These are phyloP conservation scores for Tricholoma hemisulphureum DNA, from an alignment of 768 basidiomycete species.

Conservation along the genomic window DNA sequence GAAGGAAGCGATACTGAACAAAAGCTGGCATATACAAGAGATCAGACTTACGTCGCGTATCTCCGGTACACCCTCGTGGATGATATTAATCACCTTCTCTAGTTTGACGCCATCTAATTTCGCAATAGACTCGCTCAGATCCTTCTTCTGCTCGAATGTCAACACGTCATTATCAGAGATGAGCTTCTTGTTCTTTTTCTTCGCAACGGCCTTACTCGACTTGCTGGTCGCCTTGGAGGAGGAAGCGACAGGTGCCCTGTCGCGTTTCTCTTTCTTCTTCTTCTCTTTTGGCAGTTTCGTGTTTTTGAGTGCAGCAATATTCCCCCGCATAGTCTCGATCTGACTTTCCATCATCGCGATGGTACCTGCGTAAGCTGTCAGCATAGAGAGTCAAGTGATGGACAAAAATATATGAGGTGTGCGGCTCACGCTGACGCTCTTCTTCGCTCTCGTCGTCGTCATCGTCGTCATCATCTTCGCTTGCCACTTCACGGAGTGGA, in stretches of 20 bases:
- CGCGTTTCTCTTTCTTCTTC: slow-evolving; percentile 67
- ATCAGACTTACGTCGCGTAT: slow-evolving; percentile 77
- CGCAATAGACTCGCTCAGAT: slow-evolving; percentile 91
- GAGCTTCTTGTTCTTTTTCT: slow-evolving; percentile 68
- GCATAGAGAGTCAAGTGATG: slow-evolving; percentile 8
- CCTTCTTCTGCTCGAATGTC: slow-evolving; percentile 97
- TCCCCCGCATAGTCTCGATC: slow-evolving; percentile 74
- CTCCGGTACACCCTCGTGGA: slow-evolving; percentile 90
- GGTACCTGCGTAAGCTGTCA: slow-evolving; percentile 47
- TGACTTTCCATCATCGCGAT: slow-evolving; percentile 79
- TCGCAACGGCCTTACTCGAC: slow-evolving; percentile 45
- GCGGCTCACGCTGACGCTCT: slow-evolving; percentile 63
- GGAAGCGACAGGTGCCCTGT: slow-evolving; percentile 56
- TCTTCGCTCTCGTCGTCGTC: slow-evolving; percentile 69
- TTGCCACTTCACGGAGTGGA: slow-evolving; percentile 48
- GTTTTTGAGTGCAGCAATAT: slow-evolving; percentile 61
- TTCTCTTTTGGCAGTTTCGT: slow-evolving; percentile 58
- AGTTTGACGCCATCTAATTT: slow-evolving; percentile 80
- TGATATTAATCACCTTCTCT: slow-evolving; percentile 91
- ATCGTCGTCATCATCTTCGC: slow-evolving; percentile 65
- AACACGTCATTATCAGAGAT: slow-evolving; percentile 77
- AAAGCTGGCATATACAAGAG: slow-evolving; percentile 9
- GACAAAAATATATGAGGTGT: slow-evolving; percentile 5
- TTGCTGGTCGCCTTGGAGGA: slow-evolving; percentile 61
- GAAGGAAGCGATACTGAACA: slow-evolving; percentile 11